Base-by-base conservation (phyloP, 2,329 filamentous ascomycete species). In the Coniella vitis region DNA sequence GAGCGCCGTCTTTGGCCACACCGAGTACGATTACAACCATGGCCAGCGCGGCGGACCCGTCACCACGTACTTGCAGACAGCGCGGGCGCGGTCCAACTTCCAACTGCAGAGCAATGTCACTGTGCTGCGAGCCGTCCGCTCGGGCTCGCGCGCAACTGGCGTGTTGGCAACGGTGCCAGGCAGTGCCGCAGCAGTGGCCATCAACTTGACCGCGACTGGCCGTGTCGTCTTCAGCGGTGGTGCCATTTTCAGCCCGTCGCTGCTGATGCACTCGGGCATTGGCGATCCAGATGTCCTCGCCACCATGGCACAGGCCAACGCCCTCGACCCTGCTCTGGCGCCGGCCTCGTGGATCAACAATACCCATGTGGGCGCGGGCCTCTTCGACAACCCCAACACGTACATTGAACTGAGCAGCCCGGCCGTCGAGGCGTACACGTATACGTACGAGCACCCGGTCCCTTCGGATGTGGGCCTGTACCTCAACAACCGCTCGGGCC, bases 1-100 rank as follows among this genome's bases (percentile, higher is more conserved):
- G 75, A 80, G 86, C 65, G 70, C 72, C 54, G 81, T 78, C 1
- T 87, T 73, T 64, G 74, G 76, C 37, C 76, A 79, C 63, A 79
- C 79, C 17, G 75, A 79, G 21, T 86, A 79, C 68, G 84, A 87
- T 77, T 86, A 81, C 61, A 67, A 69, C 3, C 67, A 81, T 39
- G 83, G 82, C 42, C 80, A 86, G 63, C 73, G 86, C 51, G 81
- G 80, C 39, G 85, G 86, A 1, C 84, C 85, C 7, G 70, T 87
- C 60, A 80, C 79, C 7, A 86, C 85, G 0, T 89, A 89, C 59
- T 76, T 89, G 1, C 79, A 83, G 8, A 71, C 74, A n/a, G 82
- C 83, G 1, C 70, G 73, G 43, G 67, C 68, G 35, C 72, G 79
- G 50, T 64, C 69, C 32, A 86, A 87, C 67, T 88, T 89, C 65